Evolutionary conservation across 352 stramenopile genomes (phyloP).

Genomic region (Thalassiosira exigua): DNA sequence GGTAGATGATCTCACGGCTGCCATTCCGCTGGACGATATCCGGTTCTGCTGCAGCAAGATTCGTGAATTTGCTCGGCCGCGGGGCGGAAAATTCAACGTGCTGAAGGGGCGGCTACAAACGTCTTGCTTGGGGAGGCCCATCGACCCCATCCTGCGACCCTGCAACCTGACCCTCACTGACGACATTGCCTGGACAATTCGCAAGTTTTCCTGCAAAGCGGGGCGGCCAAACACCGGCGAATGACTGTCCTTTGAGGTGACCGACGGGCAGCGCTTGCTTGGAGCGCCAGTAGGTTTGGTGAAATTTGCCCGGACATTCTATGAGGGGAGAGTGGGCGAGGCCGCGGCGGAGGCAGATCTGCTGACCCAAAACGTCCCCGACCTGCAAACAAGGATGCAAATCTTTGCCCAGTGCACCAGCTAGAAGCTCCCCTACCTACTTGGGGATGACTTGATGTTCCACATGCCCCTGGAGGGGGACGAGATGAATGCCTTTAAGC

Average conservation of each 20-base stretch:
- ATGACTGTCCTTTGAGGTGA: neutral
- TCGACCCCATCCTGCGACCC: neutral
- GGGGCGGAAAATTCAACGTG: conserved; percentile 26
- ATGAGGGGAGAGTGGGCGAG: neutral
- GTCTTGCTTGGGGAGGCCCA: neutral
- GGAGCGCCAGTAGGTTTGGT: conserved; percentile 21
- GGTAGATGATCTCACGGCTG: conserved; percentile 31
- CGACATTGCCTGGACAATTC: neutral
- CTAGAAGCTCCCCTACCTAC: conserved; percentile 41
- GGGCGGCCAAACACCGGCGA: no score
- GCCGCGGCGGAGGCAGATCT: neutral
- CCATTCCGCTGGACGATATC: conserved; percentile 24
- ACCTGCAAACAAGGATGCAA: conserved; percentile 23
- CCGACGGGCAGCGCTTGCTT: conserved; percentile 8
- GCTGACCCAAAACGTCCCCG: neutral
- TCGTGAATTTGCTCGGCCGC: neutral
- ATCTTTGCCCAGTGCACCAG: conserved; percentile 29
- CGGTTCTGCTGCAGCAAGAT: conserved; percentile 9
- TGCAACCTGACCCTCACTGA: neutral
- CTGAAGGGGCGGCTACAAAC: conserved; percentile 29
- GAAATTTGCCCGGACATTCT: conserved; percentile 8
- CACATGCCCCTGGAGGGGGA: no score
- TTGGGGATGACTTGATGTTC: conserved; percentile 24
- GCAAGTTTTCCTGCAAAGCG: neutral
- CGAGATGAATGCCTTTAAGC: no score